Conservation (phyloP, 1,139 yeast genomes). For the Lodderomyces orthopsilosis region DNA sequence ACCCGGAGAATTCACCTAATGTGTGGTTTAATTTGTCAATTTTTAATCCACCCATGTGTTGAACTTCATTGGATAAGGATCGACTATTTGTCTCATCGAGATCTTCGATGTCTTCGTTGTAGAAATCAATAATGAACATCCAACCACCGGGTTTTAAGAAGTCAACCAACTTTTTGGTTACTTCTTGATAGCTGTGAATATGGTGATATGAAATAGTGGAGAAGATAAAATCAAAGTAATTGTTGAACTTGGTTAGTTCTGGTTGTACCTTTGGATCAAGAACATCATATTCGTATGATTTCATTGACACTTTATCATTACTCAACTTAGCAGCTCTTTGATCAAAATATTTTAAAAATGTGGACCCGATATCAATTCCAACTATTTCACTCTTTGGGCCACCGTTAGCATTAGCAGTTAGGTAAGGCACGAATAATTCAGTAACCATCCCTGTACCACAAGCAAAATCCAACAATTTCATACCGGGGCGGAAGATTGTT, state of each 20-base stretch:
- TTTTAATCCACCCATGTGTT: slow-evolving; percentile 37
- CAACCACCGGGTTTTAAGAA: slow-evolving; percentile 35
- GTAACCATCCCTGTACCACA: slow-evolving; percentile 45
- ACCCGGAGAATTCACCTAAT: slow-evolving; percentile 21
- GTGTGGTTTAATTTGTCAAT: slow-evolving; percentile 22
- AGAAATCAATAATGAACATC: slow-evolving; percentile 37
- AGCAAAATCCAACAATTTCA: slow-evolving; percentile 39
- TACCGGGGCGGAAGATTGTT: slow-evolving; percentile 25
- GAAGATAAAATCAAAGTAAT: slow-evolving; percentile 30
- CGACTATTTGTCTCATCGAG: slow-evolving; percentile 1
- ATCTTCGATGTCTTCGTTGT: slow-evolving; percentile 30
- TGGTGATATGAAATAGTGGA: slow-evolving; percentile 45
- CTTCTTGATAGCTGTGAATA: slow-evolving; percentile 28
- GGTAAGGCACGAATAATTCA: slow-evolving; percentile 27
- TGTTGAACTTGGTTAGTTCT: slow-evolving; percentile 18
- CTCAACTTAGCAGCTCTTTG: slow-evolving; percentile 13
- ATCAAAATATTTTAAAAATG: slow-evolving; percentile 25
- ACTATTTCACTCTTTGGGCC: slow-evolving; percentile 18
- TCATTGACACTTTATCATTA: slow-evolving; percentile 12
- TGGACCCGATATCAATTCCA: slow-evolving; percentile 39
- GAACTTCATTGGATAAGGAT: slow-evolving; percentile 18
- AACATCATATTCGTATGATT: slow-evolving; percentile 26
- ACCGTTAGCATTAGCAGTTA: slow-evolving; percentile 12
- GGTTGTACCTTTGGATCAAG: slow-evolving; percentile 21
- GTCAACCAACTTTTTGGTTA: slow-evolving; percentile 30